Conservation (phyloP, 1,284 basidiomycete species). For the Tranzscheliella williamsii region DNA sequence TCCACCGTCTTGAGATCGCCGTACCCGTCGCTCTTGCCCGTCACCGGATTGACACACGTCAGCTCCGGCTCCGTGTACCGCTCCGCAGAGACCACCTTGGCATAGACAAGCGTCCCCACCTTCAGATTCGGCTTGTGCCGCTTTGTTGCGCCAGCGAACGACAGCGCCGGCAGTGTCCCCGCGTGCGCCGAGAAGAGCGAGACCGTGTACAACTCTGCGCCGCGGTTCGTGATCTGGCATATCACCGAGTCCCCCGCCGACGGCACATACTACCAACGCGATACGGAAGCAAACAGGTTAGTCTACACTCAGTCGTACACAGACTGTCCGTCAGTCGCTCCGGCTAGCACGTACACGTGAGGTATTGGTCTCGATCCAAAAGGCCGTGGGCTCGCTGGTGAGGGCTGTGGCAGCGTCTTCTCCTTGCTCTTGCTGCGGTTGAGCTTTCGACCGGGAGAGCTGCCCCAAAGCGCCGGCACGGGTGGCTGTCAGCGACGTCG, state of each 20-base stretch:
- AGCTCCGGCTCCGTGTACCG: conserved; percentile 54
- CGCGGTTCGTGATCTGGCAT: conserved; percentile 52
- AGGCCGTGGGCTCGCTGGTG: conserved; percentile 4
- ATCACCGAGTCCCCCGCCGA: conserved; percentile 46
- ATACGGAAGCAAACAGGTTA: neutral
- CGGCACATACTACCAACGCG: conserved; percentile 44
- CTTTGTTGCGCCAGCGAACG: conserved; percentile 59
- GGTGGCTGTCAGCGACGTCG: conserved; percentile 27
- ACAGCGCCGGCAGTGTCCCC: conserved; percentile 50
- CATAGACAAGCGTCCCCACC: conserved; percentile 56
- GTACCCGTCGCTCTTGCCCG: conserved; percentile 52
- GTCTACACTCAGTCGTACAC: neutral
- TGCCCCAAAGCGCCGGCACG: conserved; percentile 36
- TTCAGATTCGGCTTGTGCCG: conserved; percentile 55
- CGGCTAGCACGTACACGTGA: conserved; percentile 13
- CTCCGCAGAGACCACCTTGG: conserved; percentile 42
- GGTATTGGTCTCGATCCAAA: conserved; percentile 48
- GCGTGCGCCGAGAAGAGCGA: conserved; percentile 47
- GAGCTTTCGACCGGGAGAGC: conserved; percentile 5
- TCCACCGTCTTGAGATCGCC: conserved; percentile 51
- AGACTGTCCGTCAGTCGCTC: neutral
- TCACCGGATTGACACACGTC: conserved; percentile 52
- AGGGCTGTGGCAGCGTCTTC: neutral
- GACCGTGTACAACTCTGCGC: conserved; percentile 50
- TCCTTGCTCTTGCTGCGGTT: neutral